Evolutionary conservation across 352 stramenopile genomes (phyloP).

Genomic region (Pythium monospermum): DNA sequence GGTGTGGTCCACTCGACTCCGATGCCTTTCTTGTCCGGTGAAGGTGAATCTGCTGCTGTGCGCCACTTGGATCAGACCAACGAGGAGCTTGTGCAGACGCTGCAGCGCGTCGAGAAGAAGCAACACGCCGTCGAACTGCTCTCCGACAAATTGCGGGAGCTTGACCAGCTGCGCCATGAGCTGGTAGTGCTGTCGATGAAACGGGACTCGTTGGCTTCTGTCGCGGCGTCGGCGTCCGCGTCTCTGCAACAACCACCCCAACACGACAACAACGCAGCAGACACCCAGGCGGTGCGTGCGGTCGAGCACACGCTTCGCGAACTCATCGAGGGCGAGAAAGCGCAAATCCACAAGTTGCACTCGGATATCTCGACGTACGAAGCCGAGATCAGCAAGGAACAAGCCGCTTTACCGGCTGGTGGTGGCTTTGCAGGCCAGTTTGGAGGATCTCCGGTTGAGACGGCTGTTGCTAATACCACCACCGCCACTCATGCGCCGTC

Average conservation of each 20-base stretch:
- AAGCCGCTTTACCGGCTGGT: background rate
- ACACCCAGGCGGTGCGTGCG: constrained; percentile 31
- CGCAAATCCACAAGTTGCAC: constrained; percentile 46
- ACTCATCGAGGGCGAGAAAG: constrained; percentile 56
- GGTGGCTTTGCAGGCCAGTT: background rate
- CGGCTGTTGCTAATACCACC: background rate
- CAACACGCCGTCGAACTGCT: constrained; percentile 58
- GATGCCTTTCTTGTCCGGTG: constrained; percentile 58
- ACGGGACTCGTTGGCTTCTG: constrained; percentile 53
- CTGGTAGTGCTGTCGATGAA: constrained; percentile 65
- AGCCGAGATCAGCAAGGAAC: constrained; percentile 25
- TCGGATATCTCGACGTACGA: constrained; percentile 46
- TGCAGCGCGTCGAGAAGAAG: constrained; percentile 54
- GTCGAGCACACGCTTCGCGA: constrained; percentile 47
- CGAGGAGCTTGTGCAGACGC: constrained; percentile 30
- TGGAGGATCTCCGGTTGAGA: background rate
- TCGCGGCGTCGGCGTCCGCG: constrained; percentile 19
- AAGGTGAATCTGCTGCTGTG: constrained; percentile 47
- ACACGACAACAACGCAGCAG: constrained; percentile 13
- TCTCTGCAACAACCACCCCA: background rate
- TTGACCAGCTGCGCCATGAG: constrained; percentile 71
- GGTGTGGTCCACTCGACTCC: background rate
- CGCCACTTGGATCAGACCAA: constrained; percentile 56
- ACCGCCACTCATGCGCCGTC: too few relatives aligned
- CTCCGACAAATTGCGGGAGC: constrained; percentile 54